Evolutionary conservation across 352 stramenopile species (phyloP).

Genomic region (Phytophthora pinifolia): DNA sequence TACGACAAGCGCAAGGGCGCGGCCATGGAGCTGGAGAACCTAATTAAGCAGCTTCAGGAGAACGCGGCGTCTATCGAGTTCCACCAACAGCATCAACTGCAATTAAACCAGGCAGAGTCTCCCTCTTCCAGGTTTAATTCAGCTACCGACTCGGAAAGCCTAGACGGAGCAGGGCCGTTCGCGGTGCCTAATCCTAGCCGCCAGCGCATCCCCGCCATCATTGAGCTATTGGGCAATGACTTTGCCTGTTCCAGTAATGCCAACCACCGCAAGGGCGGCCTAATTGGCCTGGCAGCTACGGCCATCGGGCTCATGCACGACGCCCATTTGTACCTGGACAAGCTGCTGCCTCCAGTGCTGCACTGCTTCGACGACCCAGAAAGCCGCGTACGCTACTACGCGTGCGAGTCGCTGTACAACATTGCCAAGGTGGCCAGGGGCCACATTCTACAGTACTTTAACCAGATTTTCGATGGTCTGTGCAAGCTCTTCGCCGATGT

Average conservation of each 20-base stretch:
- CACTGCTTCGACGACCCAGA: slow-evolving; percentile 99
- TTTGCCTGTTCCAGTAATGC: slow-evolving; percentile 98
- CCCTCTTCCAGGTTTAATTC: slow-evolving; percentile 17
- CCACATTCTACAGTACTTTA: slow-evolving; percentile 98
- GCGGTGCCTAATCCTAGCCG: slow-evolving; percentile 49
- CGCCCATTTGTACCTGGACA: slow-evolving; percentile 90
- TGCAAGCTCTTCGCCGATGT: slow-evolving; percentile 98
- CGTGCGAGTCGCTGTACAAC: slow-evolving; percentile 99
- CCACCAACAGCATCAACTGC: slow-evolving; percentile 59
- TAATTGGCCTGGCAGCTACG: slow-evolving; percentile 97
- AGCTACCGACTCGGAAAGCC: slow-evolving; percentile 30
- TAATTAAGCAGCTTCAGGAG: slow-evolving; percentile 97
- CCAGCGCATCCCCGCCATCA: slow-evolving; percentile 93
- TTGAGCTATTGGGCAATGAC: slow-evolving; percentile 96
- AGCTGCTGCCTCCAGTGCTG: slow-evolving; percentile 96
- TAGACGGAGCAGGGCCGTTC: slow-evolving; percentile 11
- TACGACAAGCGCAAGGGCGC: slow-evolving; percentile 99
- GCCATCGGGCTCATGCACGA: slow-evolving; percentile 97
- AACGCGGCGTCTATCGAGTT: slow-evolving; percentile 82
- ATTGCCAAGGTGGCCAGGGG: slow-evolving; percentile 97
- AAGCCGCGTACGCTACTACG: slow-evolving; percentile 98
- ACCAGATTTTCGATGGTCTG: slow-evolving; percentile 98
- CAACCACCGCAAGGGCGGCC: slow-evolving; percentile 98
- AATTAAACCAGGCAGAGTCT: slow-evolving; percentile 21
- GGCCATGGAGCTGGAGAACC: slow-evolving; percentile 98